Percentiles rank a stretch among this genome's conserved stretches.
These are phyloP conservation scores for Kazachstania sp. DNA, from an alignment of 1,139 yeast genomes.

Conservation along the genomic window DNA sequence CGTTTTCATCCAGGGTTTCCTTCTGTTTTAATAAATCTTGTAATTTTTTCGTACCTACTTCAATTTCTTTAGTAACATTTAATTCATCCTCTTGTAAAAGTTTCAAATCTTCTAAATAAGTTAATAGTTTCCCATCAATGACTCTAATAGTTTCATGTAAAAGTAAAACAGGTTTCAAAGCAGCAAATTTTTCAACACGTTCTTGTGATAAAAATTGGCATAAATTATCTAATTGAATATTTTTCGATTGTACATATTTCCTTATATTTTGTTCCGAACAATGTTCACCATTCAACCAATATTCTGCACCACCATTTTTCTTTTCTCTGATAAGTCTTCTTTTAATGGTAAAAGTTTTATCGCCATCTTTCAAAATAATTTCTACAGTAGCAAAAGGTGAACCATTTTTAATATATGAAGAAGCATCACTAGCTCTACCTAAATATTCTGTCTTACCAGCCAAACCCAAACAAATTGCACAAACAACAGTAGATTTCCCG, in stretches of 20 bases:
- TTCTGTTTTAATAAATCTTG: slow-evolving; percentile 31
- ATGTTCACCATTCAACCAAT: slow-evolving; percentile 47
- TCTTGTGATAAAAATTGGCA: slow-evolving; percentile 97
- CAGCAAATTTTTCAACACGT: slow-evolving; percentile 87
- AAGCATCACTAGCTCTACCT: slow-evolving; percentile 63
- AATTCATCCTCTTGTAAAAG: slow-evolving; percentile 47
- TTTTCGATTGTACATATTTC: slow-evolving; percentile 40
- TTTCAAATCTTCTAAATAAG: slow-evolving; percentile 43
- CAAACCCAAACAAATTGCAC: slow-evolving; percentile 86
- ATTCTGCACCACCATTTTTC: slow-evolving; percentile 42
- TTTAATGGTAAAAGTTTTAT: slow-evolving; percentile 12
- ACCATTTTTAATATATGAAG: slow-evolving; percentile 74
- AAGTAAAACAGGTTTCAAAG: slow-evolving; percentile 65
- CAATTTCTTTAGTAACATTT: slow-evolving; percentile 26
- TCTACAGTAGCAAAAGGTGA: slow-evolving; percentile 48
- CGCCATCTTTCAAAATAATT: slow-evolving; percentile 49
- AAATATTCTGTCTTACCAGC: slow-evolving; percentile 73
- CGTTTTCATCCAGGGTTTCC: slow-evolving; percentile 34
- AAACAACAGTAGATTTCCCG: slow-evolving; percentile 89
- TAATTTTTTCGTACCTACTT: slow-evolving; percentile 22
- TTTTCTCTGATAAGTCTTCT: slow-evolving; percentile 38
- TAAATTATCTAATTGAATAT: slow-evolving; percentile 81
- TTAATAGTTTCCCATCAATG: slow-evolving; percentile 48
- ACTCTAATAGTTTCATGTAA: slow-evolving; percentile 77
- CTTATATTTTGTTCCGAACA: slow-evolving; percentile 42